A percentile compares a stretch with the other conserved stretches of the same genome.
Evolutionary conservation across 148 eudicot genomes (phyloP).

Genomic region (Cornus controversa): DNA sequence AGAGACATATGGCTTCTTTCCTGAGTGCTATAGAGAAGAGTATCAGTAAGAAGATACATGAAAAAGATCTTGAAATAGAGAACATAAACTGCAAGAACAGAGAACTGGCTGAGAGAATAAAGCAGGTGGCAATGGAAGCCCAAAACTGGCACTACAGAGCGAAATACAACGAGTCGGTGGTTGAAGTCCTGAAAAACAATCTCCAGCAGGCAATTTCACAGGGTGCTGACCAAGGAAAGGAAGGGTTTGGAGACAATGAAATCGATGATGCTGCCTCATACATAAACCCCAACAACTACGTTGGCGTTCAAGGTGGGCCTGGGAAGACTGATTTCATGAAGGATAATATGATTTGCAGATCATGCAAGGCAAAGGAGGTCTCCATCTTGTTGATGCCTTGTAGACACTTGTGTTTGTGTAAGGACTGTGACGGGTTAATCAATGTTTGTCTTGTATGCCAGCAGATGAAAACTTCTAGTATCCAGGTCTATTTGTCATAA

Average conservation of each 20-base stretch:
- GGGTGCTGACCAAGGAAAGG: conserved; percentile 64
- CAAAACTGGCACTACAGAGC: conserved; percentile 83
- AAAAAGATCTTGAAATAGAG: conserved; percentile 70
- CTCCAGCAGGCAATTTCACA: conserved; percentile 71
- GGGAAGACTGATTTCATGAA: conserved; percentile 27
- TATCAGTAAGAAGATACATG: conserved; percentile 58
- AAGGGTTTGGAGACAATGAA: conserved; percentile 84
- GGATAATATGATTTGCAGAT: conserved; percentile 53
- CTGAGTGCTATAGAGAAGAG: conserved; percentile 61
- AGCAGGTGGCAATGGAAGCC: conserved; percentile 71
- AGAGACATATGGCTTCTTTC: conserved; percentile 69
- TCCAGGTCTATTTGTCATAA: conserved; percentile 72
- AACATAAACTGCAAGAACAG: conserved; percentile 69
- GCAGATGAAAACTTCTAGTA: conserved; percentile 52
- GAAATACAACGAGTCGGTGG: conserved; percentile 80
- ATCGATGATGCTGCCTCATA: conserved; percentile 73
- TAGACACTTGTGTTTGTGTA: conserved; percentile 74
- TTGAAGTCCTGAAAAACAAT: conserved; percentile 59
- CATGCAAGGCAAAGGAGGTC: conserved; percentile 56
- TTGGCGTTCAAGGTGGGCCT: conserved; percentile 27
- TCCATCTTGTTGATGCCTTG: conserved; percentile 73
- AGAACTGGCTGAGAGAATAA: conserved; percentile 69
- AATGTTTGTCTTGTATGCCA: conserved; percentile 71
- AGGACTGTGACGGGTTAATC: conserved; percentile 54
- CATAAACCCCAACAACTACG: conserved; percentile 51